Evolutionary conservation across 106 monocot species (phyloP).

Genomic region (Dioscorea alata): DNA sequence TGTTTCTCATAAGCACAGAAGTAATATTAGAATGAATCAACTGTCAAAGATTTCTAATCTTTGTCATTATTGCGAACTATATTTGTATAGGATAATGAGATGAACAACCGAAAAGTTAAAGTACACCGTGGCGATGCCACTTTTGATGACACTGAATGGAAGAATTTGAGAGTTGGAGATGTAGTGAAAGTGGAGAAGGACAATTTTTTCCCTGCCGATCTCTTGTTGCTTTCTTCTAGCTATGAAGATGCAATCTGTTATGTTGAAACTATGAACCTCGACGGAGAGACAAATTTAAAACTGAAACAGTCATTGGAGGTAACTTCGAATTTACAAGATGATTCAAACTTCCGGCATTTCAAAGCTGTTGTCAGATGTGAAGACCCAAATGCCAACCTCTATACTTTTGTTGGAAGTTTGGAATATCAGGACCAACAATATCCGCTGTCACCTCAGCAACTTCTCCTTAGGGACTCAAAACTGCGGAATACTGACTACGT

Average conservation of each 20-base stretch:
- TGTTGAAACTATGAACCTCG: constrained; percentile 97
- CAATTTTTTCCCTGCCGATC: constrained; percentile 80
- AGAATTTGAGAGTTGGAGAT: constrained; percentile 74
- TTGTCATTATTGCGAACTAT: no score
- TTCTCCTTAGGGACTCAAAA: constrained; percentile 86
- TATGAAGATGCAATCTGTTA: constrained; percentile 91
- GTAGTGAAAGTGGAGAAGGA: constrained; percentile 88
- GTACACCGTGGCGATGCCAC: constrained; percentile 46
- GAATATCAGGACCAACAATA: constrained; percentile 47
- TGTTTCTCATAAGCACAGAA: no score
- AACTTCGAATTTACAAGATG: constrained; percentile 59
- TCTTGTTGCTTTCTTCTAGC: constrained; percentile 79
- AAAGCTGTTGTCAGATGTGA: constrained; percentile 64
- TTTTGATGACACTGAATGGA: constrained; percentile 66
- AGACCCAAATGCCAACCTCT: constrained; percentile 83
- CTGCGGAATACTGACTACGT: constrained; percentile 79
- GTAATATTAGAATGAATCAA: no score
- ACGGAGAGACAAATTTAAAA: constrained; percentile 93
- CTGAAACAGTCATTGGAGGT: constrained; percentile 71
- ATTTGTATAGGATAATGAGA: constrained; percentile 61
- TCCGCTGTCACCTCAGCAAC: constrained; percentile 78
- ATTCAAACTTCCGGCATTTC: constrained; percentile 47
- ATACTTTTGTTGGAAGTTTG: constrained; percentile 79
- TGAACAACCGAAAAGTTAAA: constrained; percentile 73
- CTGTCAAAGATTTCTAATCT: no score